phyloP scores from a whole-genome alignment of 2,329 filamentous ascomycete species.

The Trichoderma endophyticum region DNA sequence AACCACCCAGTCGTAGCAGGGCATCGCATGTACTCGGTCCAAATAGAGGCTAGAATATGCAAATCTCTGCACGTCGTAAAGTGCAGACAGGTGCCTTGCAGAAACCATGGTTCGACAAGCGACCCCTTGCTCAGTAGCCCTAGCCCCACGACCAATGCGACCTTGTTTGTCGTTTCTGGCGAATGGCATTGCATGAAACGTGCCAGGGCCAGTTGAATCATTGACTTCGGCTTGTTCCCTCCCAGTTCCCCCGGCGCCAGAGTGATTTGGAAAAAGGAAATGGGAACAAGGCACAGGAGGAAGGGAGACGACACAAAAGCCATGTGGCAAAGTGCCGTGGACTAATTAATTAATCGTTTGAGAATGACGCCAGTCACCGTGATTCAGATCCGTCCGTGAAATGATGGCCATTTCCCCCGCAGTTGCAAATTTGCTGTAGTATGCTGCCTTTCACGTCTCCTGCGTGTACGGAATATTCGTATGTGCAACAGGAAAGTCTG shows the following conservation, averaged over 20 bases:
- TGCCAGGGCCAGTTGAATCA: not conserved
- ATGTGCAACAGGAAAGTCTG: not conserved
- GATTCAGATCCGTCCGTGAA: conserved; percentile 4
- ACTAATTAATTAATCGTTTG: conserved; percentile 4
- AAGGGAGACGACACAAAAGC: not conserved
- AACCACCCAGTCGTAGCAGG: not conserved
- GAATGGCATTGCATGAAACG: not conserved
- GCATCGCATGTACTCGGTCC: not conserved
- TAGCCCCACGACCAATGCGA: conserved; percentile 8
- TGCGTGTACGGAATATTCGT: not conserved
- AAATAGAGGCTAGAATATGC: not conserved
- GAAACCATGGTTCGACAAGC: conserved; percentile 9
- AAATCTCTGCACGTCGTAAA: conserved; percentile 12
- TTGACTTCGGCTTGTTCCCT: conserved; percentile 7
- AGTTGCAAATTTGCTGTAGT: not conserved
- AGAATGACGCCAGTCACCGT: conserved; percentile 10
- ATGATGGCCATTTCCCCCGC: not conserved
- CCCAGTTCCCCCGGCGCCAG: conserved; percentile 2
- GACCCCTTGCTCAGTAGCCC: not conserved
- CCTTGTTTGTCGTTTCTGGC: not conserved
- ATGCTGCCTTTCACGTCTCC: not conserved
- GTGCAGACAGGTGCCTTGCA: conserved; percentile 14
- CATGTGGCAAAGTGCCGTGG: conserved; percentile 15
- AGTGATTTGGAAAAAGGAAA: not conserved
- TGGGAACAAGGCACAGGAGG: not conserved